These are phyloP conservation scores for Yarrowia osloensis DNA, from an alignment of 805 yeast species.

Conservation along the genomic window DNA sequence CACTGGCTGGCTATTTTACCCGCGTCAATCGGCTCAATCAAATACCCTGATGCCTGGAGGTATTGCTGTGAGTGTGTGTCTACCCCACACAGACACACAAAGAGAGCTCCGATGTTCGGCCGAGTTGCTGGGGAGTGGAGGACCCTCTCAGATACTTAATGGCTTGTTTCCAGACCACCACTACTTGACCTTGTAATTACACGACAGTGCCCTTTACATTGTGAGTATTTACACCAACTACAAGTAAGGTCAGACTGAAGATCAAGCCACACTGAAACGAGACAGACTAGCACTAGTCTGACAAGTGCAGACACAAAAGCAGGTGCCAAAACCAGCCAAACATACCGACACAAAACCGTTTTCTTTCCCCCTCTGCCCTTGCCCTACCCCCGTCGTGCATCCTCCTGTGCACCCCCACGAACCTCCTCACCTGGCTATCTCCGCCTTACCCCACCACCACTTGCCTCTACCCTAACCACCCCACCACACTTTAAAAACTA, in stretches of 20 bases:
- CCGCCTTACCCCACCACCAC: neutral
- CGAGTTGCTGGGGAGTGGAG: neutral
- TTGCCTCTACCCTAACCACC: neutral
- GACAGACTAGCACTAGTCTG: too few relatives aligned
- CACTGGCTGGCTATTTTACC: neutral
- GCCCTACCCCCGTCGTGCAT: too few relatives aligned
- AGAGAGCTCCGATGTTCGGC: slow-evolving; percentile 14
- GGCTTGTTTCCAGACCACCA: neutral
- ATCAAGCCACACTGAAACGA: neutral
- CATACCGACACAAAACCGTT: too few relatives aligned
- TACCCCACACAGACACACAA: neutral
- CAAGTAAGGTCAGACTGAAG: neutral
- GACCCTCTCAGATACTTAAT: neutral
- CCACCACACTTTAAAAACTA: neutral
- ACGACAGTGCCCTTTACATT: neutral
- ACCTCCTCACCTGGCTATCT: neutral
- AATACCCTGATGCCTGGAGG: neutral
- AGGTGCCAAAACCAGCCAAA: too few relatives aligned
- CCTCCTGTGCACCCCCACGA: neutral
- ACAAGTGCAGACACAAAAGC: too few relatives aligned
- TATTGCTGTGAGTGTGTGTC: neutral
- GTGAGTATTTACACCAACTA: too few relatives aligned
- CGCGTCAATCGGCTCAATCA: neutral
- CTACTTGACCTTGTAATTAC: neutral
- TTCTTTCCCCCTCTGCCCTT: too few relatives aligned